These are phyloP conservation scores for Barnettozyma californica DNA, from an alignment of 805 yeast genomes.

Conservation along the genomic window DNA sequence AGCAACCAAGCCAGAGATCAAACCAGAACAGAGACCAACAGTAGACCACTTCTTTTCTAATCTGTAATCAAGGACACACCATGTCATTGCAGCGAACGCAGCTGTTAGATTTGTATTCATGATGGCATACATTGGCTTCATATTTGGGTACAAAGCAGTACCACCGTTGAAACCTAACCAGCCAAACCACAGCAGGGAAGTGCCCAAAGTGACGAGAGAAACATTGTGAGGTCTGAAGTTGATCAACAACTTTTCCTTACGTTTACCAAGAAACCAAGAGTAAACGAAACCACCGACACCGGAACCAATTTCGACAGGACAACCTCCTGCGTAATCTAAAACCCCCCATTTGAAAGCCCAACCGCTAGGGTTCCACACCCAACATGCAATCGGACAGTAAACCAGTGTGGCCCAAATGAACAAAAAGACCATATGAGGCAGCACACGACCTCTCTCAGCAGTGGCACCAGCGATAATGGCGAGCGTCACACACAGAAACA, in stretches of 20 bases:
- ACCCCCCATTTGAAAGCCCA: slow-evolving; percentile 95
- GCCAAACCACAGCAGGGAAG: slow-evolving; percentile 83
- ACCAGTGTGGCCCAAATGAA: slow-evolving; percentile 90
- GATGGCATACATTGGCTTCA: slow-evolving; percentile 83
- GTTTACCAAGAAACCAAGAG: slow-evolving; percentile 72
- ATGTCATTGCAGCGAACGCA: slow-evolving; percentile 82
- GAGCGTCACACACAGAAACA: slow-evolving; percentile 87
- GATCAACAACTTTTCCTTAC: slow-evolving; percentile 69
- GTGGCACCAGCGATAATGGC: slow-evolving; percentile 90
- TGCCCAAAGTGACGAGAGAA: slow-evolving; percentile 84
- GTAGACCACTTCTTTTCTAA: slow-evolving; percentile 89
- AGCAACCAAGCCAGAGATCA: slow-evolving; percentile 92
- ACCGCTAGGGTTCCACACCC: slow-evolving; percentile 93
- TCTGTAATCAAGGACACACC: slow-evolving; percentile 88
- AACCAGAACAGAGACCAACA: slow-evolving; percentile 93
- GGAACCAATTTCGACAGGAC: slow-evolving; percentile 89
- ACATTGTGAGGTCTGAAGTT: slow-evolving; percentile 95
- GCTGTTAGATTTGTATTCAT: slow-evolving; percentile 91
- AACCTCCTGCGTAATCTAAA: slow-evolving; percentile 96
- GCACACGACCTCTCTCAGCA: slow-evolving; percentile 87
- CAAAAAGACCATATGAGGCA: slow-evolving; percentile 76
- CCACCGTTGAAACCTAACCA: slow-evolving; percentile 97
- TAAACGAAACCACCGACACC: slow-evolving; percentile 90
- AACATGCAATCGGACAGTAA: slow-evolving; percentile 90
- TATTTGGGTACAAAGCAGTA: slow-evolving; percentile 73